Conservation (phyloP, 2,329 filamentous ascomycete species). For the Colletotrichum zoysiae region DNA sequence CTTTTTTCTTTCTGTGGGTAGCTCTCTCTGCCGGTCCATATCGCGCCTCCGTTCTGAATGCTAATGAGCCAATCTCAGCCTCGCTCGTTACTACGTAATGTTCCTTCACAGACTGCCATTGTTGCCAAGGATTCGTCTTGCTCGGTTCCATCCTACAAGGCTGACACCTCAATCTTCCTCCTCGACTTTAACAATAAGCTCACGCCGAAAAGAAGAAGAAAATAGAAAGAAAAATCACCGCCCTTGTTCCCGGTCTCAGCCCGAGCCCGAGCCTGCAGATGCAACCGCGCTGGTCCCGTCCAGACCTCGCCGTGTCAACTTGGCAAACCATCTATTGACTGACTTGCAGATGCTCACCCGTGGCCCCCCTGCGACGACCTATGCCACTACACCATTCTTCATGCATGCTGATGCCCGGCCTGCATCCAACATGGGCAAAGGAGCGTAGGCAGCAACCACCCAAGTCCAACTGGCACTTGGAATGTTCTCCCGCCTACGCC, state of each 20-base stretch:
- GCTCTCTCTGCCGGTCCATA: not conserved
- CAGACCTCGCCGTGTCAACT: slow-evolving; percentile 28
- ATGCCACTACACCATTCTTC: slow-evolving; percentile 37
- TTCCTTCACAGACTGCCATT: slow-evolving; percentile 16
- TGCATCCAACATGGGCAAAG: slow-evolving; percentile 1
- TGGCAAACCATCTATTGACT: slow-evolving; percentile 40
- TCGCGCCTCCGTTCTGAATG: not conserved
- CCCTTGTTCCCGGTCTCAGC: slow-evolving; percentile 20
- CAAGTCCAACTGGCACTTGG: slow-evolving; percentile 3
- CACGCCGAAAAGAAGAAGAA: not conserved
- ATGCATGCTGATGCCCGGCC: slow-evolving; percentile 34
- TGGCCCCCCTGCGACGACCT: slow-evolving; percentile 34
- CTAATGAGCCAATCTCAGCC: not conserved
- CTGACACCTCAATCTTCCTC: slow-evolving; percentile 30
- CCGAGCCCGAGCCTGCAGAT: slow-evolving; percentile 11
- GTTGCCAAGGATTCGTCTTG: slow-evolving; percentile 29
- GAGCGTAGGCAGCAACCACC: slow-evolving; percentile 23
- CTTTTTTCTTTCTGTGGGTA: too few relatives aligned
- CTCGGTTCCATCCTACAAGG: slow-evolving; percentile 23
- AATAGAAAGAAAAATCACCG: not conserved
- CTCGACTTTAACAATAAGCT: slow-evolving; percentile 20
- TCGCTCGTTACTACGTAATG: not conserved
- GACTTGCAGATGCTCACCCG: slow-evolving; percentile 29
- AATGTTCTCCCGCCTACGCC: slow-evolving; percentile 1
- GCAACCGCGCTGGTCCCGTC: slow-evolving; percentile 36